A percentile compares a stretch with the other conserved stretches of the same genome.
Conservation (phyloP, 306 rosid species). For the Oemleria cerasiformis region DNA sequence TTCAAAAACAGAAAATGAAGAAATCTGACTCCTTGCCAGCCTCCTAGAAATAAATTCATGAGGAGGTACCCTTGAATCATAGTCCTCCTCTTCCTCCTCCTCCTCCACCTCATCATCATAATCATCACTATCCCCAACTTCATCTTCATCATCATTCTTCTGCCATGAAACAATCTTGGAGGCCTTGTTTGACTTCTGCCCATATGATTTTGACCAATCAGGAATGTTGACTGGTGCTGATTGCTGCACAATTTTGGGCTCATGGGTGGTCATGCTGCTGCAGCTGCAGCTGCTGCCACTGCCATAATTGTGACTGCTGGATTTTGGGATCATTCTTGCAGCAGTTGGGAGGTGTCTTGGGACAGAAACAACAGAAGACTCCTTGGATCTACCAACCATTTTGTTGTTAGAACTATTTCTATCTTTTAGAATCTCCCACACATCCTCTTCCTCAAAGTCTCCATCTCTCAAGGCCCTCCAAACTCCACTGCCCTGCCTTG, state of each 20-base stretch:
- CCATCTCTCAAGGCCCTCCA: slow-evolving; percentile 87
- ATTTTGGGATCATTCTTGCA: slow-evolving; percentile 61
- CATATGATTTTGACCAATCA: slow-evolving; percentile 58
- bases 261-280: slow-evolving; percentile 28
- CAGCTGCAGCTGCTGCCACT: slow-evolving; percentile 30
- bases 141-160: slow-evolving; percentile 20
- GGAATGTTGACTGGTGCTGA: slow-evolving; percentile 80
- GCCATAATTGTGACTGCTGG: slow-evolving; percentile 17
- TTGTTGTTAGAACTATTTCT: slow-evolving; percentile 20
- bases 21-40: slow-evolving; percentile 72
- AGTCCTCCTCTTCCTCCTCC: slow-evolving; percentile 36
- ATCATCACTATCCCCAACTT: not conserved
- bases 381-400: slow-evolving; percentile 20
- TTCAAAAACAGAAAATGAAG: slow-evolving; percentile 90
- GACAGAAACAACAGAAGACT: slow-evolving; percentile 26
- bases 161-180: slow-evolving; percentile 32
- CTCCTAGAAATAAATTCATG: slow-evolving; percentile 85
- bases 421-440: slow-evolving; percentile 64
- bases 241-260: slow-evolving; percentile 48
- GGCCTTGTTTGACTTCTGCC: slow-evolving; percentile 34
- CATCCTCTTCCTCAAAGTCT: slow-evolving; percentile 81
- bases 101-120: slow-evolving; percentile 15
- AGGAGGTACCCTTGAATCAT: slow-evolving; percentile 55
- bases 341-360: slow-evolving; percentile 42
- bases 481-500: slow-evolving; percentile 54